Percentiles rank a stretch among this genome's conserved stretches.
Evolutionary conservation across 2,329 filamentous ascomycete species (phyloP).

Genomic region (Drechslerella stenobrocha): DNA sequence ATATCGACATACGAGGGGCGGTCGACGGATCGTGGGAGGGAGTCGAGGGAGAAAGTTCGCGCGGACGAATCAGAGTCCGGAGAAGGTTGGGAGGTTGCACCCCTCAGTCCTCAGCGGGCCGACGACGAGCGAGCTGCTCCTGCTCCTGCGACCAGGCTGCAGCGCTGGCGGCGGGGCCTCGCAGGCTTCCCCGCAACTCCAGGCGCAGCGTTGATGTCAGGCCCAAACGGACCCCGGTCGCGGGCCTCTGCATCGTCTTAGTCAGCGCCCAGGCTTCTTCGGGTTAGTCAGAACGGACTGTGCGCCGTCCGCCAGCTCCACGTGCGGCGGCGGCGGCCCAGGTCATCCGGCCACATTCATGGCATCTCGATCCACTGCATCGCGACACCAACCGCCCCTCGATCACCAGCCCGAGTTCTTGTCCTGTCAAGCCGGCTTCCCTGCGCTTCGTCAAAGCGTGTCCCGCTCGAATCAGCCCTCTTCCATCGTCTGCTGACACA

Average conservation of each 20-base stretch:
- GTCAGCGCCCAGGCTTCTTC: too few species aligned
- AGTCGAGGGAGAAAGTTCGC: neutral
- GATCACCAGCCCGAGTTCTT: too few species aligned
- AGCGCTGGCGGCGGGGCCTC: neutral
- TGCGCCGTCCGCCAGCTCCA: neutral
- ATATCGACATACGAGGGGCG: too few species aligned
- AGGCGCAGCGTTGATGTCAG: constrained; percentile 10
- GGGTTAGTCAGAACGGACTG: neutral
- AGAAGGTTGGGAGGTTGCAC: neutral
- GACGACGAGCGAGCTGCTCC: constrained; percentile 1
- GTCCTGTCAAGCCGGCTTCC: too few species aligned
- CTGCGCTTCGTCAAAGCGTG: too few species aligned
- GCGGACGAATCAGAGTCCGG: neutral
- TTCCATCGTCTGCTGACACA: too few species aligned
- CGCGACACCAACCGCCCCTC: neutral
- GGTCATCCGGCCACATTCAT: neutral
- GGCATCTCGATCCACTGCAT: neutral
- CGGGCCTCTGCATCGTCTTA: constrained; percentile 9
- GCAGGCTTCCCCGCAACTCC: constrained; percentile 31
- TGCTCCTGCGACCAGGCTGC: neutral
- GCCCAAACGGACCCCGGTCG: constrained; percentile 7
- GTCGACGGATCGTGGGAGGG: too few species aligned
- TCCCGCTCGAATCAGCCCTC: too few species aligned
- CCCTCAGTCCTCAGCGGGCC: constrained; percentile 3
- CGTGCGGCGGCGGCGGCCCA: neutral